Evolutionary conservation across 2,329 filamentous ascomycete species (phyloP), one percentile per base, ranked within the genome.

Genomic region (Ophiocordyceps australis): DNA sequence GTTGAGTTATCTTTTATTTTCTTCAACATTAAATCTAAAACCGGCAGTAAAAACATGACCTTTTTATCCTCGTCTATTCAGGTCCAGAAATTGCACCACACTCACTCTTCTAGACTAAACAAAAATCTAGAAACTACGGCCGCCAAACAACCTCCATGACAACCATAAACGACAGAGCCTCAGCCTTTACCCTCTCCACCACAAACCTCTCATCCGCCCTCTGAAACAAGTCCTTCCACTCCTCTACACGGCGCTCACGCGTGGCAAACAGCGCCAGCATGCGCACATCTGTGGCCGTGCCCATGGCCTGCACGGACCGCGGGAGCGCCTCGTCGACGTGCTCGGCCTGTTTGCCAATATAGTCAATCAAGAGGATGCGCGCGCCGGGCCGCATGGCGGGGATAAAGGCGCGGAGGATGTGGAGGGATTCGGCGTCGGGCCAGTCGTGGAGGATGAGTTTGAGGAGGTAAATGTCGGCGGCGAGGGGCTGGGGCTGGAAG

Each of bases 361-460:
- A n/a, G n/a, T n/a, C n/a, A n/a, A n/a, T 43, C 16, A 55, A 32
- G 10, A 56, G 32, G 3, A 56, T 40, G 14, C 40, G 41, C 9
- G 52, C 44, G 20, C 64, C 51, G 2, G 56, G 45, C 32, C 56
- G 50, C 32, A 66, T 34, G 17, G 53, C 49, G 2, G 60, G 54
- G 0, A 54, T 37, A 16, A 65, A 39, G 1, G 45, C 49, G 21
- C 45, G 47, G 21, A 57, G 42, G 25, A 63, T 59, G 28, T 41
- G 37, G 14, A 47, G 30, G 5, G 43, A 43, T 25, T 59, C 47
- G 14, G 46, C 42, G 28, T 66, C 60, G 0, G 60, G 51, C 59
- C 60, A 66, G 44, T 67, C 62, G 39, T 69, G 64, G 11, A 70
- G 46, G 28, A 68, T 62, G 30, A 57, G 45, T 36, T 63, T 62